Evolutionary conservation across 352 stramenopile genomes (phyloP), one percentile per base, ranked within the genome.

Genomic region (Globisporangium iwayamae): DNA sequence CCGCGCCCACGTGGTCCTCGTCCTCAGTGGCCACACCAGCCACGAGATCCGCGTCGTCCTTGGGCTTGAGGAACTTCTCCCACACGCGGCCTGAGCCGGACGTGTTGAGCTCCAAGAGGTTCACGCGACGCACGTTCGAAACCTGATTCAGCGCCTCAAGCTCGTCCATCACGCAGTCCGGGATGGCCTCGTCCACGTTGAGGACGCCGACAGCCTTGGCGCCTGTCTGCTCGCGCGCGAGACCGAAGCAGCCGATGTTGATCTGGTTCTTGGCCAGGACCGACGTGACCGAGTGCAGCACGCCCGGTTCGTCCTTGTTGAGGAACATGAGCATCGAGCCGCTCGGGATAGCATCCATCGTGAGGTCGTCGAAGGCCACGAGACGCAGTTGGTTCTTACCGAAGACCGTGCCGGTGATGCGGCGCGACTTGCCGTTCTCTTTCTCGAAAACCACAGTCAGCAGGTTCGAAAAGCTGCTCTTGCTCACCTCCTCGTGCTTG

Each of bases 161-260:
- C 63, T 94, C 84, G 28, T 93, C 85, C 34, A 98, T 67, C n/a
- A 95, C 85, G 32, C 71, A 58, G 62, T 95, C 81, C 14, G 91
- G 83, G 56, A 97, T 93, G n/a, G 81, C 64, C 28, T 94, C 90
- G 60, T 98, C 92, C 41, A 97, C 75, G 58, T 95, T 96, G 30
- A 98, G 75, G 32, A 96, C 86, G 50, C 91, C 86, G 9, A 97
- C 77, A 36, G 92, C 92, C 41, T 83, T 72, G 36, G 78, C 77
- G 30, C 76, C 84, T 36, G 75, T 74, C 30, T 70, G 67, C 56
- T 95, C 75, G 43, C 91, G 85, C 7, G 91, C 91, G 36, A 98
- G 78, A 0, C 88, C 86, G 64, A 98, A 98, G 71, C 85, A 90
- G 28, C 90, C 91, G 75, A 99, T 98, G 70, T 99, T 99, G 63